Evolutionary conservation across 2,329 filamentous ascomycete genomes (phyloP), one percentile per base, ranked within the genome.

Genomic region (Claviceps arundinis): DNA sequence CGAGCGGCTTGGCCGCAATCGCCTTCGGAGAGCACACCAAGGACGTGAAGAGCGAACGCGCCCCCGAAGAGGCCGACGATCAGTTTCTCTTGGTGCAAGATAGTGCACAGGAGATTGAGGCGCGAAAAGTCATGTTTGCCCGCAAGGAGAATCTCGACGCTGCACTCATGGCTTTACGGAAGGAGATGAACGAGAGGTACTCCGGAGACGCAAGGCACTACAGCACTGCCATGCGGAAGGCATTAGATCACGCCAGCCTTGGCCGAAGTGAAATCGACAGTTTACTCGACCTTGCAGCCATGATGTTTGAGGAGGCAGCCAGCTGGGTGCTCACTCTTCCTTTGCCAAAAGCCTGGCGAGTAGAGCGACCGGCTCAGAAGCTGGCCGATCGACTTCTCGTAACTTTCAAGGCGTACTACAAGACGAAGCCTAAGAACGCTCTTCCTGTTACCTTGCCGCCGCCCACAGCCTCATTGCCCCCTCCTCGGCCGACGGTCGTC

Each of bases 121-220:
- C 82, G 45, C 62, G 70, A 34, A 77, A 76, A 52, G 77, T 81
- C 61, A 78, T 81, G 70, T 83, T 82, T 64, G 77, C 80, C 53
- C 78, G 80, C 57, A 81, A 81, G 57, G 75, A 78, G 59, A 82
- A 88, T 60, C 68, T 81, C 22, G 73, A 78, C 49, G 72, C 77
- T 43, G 76, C 85, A 38, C 63, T 73, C 19, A 69, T 64, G 52
- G 71, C 71, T 9, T 51, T 73, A 51, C 66, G 67, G 46, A 68
- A 63, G 55, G 71, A 73, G 57, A 70, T 73, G 69, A 67, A 72
- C 9, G 67, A 70, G 55, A 69, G 65, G 1, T 73, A 70, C 48
- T 59, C 57, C 3, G 60, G 61, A 4, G 65, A 72, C 19, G 64
- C 70, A 51, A 57, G 64, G 30, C 65, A 69, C 44, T 67, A 72